Conservation (phyloP, 2,329 filamentous ascomycete genomes). For the Pseudogymnoascus destructans region DNA sequence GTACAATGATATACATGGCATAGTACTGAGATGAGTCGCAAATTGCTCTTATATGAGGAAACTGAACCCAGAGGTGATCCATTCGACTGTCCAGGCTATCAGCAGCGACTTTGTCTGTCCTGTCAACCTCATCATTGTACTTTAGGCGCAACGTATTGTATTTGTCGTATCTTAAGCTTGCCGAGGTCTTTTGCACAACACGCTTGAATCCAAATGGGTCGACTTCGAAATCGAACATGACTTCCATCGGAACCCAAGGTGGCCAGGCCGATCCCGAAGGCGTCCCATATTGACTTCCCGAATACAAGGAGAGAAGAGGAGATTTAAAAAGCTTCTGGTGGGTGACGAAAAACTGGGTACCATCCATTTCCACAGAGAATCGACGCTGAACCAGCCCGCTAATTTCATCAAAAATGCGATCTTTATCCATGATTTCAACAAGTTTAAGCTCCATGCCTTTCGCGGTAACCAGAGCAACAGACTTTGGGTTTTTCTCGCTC, state of each 20-base stretch:
- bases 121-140: conserved; percentile 85
- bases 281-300: conserved; percentile 83
- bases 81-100: conserved; percentile 64
- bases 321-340: conserved; percentile 82
- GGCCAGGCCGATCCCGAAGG: conserved; percentile 81
- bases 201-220: conserved; percentile 97
- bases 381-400: conserved; percentile 90
- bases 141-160: conserved; percentile 95
- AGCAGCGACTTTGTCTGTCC: conserved; percentile 41
- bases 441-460: conserved; percentile 98
- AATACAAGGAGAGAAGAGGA: conserved; percentile 81
- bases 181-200: conserved; percentile 93
- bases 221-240: conserved; percentile 91
- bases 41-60: conserved; percentile 83
- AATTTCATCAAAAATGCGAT: conserved; percentile 79
- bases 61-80: conserved; percentile 94
- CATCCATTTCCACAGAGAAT: conserved; percentile 92
- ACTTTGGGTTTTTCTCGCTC: conserved; percentile 94
- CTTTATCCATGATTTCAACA: conserved; percentile 95
- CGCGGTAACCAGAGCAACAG: conserved; percentile 89
- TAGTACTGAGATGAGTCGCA: conserved; percentile 98
- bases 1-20: conserved; percentile 92
- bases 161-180: conserved; percentile 89
- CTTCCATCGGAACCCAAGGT: conserved; percentile 95
- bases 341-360: conserved; percentile 94